phyloP scores from a whole-genome alignment of 208 protist genomes.

The Trypanosoma brucei region DNA sequence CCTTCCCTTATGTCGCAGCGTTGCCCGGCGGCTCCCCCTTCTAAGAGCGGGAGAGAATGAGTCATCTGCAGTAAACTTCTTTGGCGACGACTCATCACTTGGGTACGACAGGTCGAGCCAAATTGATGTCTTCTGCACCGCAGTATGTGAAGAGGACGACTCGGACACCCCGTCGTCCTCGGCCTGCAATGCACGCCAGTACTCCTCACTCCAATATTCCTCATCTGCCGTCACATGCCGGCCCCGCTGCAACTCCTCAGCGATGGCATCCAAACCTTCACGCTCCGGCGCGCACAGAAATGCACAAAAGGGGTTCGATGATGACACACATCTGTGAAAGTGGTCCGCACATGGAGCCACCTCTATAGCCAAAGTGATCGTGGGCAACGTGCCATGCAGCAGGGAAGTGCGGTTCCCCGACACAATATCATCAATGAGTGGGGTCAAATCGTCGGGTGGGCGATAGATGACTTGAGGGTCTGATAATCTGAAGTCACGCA shows the following conservation, averaged over 20 bases:
- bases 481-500: slow-evolving; percentile 27
- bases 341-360: slow-evolving; percentile 12
- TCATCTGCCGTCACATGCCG: slow-evolving; percentile 27
- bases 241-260: slow-evolving; percentile 27
- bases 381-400: slow-evolving; percentile 32
- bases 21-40: not conserved
- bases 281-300: slow-evolving; percentile 35
- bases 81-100: not conserved
- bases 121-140: not conserved
- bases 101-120: not conserved
- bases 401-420: slow-evolving; percentile 22
- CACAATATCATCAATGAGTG: slow-evolving; percentile 39
- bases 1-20: not conserved
- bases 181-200: slow-evolving; percentile 41
- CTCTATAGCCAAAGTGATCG: slow-evolving; percentile 41
- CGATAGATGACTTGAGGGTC: slow-evolving; percentile 41
- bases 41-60: not conserved
- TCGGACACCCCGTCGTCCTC: slow-evolving; percentile 23
- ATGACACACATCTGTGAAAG: not conserved
- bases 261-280: slow-evolving; percentile 45
- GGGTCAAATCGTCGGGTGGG: slow-evolving; percentile 45
- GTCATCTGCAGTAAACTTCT: not conserved
- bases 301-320: not conserved
- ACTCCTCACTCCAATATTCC: slow-evolving; percentile 60
- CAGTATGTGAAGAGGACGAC: slow-evolving; percentile 15